A percentile compares a stretch with the other conserved stretches of the same genome.
phyloP scores from a whole-genome alignment of 306 rosid species.

The Abrus precatorius region DNA sequence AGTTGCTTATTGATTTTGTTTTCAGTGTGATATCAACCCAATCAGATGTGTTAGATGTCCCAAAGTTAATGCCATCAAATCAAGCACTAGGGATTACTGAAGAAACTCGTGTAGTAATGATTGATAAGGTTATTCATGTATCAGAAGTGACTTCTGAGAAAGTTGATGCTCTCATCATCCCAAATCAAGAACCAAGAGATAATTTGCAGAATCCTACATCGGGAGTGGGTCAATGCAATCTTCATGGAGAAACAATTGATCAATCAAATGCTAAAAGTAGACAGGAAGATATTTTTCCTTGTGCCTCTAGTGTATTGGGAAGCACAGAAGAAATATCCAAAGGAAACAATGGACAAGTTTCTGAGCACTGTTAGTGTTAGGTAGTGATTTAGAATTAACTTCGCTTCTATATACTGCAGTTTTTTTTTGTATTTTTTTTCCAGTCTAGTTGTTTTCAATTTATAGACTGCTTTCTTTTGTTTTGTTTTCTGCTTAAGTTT shows the following conservation, averaged over 20 bases:
- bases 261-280: constrained; percentile 51
- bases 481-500: constrained; percentile 34
- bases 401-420: not conserved
- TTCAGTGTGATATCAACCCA: constrained; percentile 67
- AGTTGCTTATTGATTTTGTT: constrained; percentile 36
- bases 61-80: constrained; percentile 54
- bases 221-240: constrained; percentile 39
- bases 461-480: constrained; percentile 8
- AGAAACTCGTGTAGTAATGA: constrained; percentile 61
- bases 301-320: constrained; percentile 50
- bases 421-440: constrained; percentile 4
- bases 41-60: constrained; percentile 49
- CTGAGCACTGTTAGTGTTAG: constrained; percentile 56
- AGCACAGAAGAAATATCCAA: constrained; percentile 48
- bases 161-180: constrained; percentile 46
- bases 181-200: constrained; percentile 44
- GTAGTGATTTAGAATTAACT: constrained; percentile 44
- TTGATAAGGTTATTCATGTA: constrained; percentile 73
- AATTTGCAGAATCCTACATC: constrained; percentile 40
- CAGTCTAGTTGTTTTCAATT: constrained; percentile 24
- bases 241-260: constrained; percentile 45
- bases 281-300: constrained; percentile 50
- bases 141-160: constrained; percentile 70
- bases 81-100: constrained; percentile 57
- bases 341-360: constrained; percentile 52